A percentile compares a stretch with the other conserved stretches of the same genome.
Evolutionary conservation across 805 yeast genomes (phyloP).

Genomic region (Grigorovia humatica): DNA sequence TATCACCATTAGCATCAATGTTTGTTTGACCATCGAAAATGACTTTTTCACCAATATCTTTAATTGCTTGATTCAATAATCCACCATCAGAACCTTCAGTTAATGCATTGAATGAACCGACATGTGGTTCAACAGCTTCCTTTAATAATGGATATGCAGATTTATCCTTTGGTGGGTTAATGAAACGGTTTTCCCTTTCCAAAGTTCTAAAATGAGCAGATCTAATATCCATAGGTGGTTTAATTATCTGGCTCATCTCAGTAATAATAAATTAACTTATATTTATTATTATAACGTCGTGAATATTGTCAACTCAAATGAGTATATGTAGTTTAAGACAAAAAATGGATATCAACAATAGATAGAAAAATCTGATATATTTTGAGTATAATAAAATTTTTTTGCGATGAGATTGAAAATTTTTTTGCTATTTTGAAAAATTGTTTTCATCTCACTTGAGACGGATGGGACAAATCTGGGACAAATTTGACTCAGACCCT

Average conservation of each 20-base stretch:
- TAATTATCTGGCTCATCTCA: slow-evolving; percentile 25
- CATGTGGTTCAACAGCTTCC: slow-evolving; percentile 90
- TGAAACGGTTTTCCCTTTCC: slow-evolving; percentile 77
- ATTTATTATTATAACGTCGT: not conserved
- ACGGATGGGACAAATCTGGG: not conserved
- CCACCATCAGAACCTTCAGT: slow-evolving; percentile 86
- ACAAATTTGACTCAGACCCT: too few species aligned
- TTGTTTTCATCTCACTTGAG: not conserved
- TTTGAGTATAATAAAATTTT: not conserved
- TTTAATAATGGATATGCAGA: slow-evolving; percentile 70
- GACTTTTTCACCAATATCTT: slow-evolving; percentile 79
- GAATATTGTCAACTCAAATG: not conserved
- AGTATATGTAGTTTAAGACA: not conserved
- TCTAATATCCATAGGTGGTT: slow-evolving; percentile 24
- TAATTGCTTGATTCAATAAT: slow-evolving; percentile 68
- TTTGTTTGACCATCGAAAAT: slow-evolving; percentile 57
- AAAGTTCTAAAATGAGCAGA: slow-evolving; percentile 52
- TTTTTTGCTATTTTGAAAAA: slow-evolving; percentile 2
- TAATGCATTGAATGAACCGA: slow-evolving; percentile 91
- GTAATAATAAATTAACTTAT: not conserved
- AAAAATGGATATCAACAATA: not conserved
- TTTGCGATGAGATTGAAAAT: slow-evolving; percentile 3
- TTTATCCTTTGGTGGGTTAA: slow-evolving; percentile 81
- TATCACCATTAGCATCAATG: slow-evolving; percentile 9
- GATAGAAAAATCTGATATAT: not conserved